phyloP scores from a whole-genome alignment of 495 filamentous ascomycete genomes.

The Daldinia caldariorum region DNA sequence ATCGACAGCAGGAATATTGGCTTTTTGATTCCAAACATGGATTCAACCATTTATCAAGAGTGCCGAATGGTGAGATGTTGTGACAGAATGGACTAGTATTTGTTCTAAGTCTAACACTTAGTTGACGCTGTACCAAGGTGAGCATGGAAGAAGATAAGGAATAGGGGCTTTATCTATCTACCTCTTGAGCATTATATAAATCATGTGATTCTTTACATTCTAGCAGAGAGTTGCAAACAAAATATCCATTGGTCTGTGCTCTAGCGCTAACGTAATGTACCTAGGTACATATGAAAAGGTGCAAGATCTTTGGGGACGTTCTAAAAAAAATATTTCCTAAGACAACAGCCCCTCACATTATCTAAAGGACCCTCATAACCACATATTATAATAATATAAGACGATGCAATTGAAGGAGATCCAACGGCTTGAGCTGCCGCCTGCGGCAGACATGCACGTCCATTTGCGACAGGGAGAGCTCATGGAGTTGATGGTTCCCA shows the following conservation, averaged over 20 bases:
- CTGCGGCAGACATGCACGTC: conserved; percentile 70
- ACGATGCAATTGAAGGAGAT: conserved; percentile 56
- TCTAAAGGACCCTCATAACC: neutral
- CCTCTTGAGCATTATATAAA: neutral
- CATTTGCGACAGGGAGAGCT: conserved; percentile 83
- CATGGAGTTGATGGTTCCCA: conserved; percentile 83
- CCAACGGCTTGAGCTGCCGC: conserved; percentile 67
- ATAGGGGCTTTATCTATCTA: conserved; percentile 2
- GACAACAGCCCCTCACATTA: neutral
- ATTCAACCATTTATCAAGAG: too few relatives aligned
- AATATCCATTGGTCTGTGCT: neutral
- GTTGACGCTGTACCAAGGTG: neutral
- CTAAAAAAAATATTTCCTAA: neutral
- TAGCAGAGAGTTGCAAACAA: too few relatives aligned
- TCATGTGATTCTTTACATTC: neutral
- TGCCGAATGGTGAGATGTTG: too few relatives aligned
- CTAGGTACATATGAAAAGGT: neutral
- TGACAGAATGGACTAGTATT: too few relatives aligned
- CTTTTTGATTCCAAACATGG: too few relatives aligned
- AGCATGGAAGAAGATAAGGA: neutral
- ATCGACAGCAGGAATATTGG: too few relatives aligned
- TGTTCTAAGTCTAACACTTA: too few relatives aligned
- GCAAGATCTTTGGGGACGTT: neutral
- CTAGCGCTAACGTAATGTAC: neutral
- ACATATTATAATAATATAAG: neutral